Base-by-base conservation (phyloP, 164 flowering plant species). In the Pachysandra terminalis region DNA sequence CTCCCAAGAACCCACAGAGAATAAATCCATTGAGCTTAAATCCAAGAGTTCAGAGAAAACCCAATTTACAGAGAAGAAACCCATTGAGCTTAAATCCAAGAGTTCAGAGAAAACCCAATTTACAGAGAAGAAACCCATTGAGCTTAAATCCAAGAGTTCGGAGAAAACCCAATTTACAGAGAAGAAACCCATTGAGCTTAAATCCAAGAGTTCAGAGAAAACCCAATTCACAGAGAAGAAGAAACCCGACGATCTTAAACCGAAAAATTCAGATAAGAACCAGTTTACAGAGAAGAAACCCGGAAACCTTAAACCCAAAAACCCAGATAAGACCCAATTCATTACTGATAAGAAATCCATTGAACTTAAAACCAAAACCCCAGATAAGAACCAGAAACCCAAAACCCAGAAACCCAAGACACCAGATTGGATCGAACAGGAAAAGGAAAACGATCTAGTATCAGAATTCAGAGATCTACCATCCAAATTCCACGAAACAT, bases 391-490 rank as follows among this genome's bases (percentile, higher is more conserved):
- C 25, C 10, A 56, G 25, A 56, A n/a, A n/a, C n/a, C n/a, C n/a
- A n/a, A n/a, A n/a, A n/a, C n/a, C n/a, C n/a, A n/a, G n/a, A n/a
- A n/a, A 56, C 51, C 59, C 71, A 62, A 24, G 5, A 65, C 28
- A 8, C 79, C 76, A 49, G 70, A 56, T 26, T 79, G 86, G 88
- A 52, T 79, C 1, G 86, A 86, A 10, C 70, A 77, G 25, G 79
- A 72, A 1, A 89, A 82, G 0, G 86, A 85, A 0, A 79, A 81
- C 12, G 91, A 88, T 68, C 70, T 91, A 12, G 79, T 91, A 16
- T 14, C 82, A 0, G 97, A 80, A 13, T 85, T 91, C 80, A 72
- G 82, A 59, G 89, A 83, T 58, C 81, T 94, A 19, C 92, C 97
- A n/a, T 69, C 74, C 54, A 85, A 79, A 64, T 90, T 95, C 71